Evolutionary conservation across 2,329 filamentous ascomycete species (phyloP).

Genomic region (Beauveria brongniartii): DNA sequence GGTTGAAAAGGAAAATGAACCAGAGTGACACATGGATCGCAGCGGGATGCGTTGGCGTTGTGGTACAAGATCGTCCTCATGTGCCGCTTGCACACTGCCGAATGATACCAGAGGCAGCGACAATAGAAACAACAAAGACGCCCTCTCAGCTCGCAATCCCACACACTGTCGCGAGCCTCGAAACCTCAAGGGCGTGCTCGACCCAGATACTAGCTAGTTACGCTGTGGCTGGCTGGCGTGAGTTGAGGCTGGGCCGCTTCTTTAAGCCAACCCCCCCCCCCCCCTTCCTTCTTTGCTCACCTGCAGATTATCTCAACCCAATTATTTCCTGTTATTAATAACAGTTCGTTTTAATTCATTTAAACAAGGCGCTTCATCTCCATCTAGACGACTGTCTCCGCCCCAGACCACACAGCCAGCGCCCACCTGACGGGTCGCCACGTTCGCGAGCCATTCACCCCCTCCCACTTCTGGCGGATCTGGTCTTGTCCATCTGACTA

Average conservation of each 20-base stretch:
- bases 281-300: not conserved
- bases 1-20: not conserved
- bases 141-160: not conserved
- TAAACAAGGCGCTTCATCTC: not conserved
- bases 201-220: not conserved
- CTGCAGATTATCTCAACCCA: slow-evolving; percentile 1
- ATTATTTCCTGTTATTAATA: slow-evolving; percentile 1
- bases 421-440: not conserved
- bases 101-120: not conserved
- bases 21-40: too few species aligned
- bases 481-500: not conserved
- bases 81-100: not conserved
- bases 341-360: not conserved
- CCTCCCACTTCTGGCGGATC: not conserved
- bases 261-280: not conserved
- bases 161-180: not conserved
- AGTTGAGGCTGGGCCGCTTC: not conserved
- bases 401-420: not conserved
- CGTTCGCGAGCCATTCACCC: not conserved
- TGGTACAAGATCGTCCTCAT: not conserved
- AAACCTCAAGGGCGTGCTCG: not conserved
- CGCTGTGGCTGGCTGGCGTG: slow-evolving; percentile 1
- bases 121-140: not conserved
- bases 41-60: not conserved
- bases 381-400: not conserved